Percentiles rank a stretch among this genome's conserved stretches.
phyloP scores from a whole-genome alignment of 371 early-diverging fungal species.

The Lichtheimia hyalospora region DNA sequence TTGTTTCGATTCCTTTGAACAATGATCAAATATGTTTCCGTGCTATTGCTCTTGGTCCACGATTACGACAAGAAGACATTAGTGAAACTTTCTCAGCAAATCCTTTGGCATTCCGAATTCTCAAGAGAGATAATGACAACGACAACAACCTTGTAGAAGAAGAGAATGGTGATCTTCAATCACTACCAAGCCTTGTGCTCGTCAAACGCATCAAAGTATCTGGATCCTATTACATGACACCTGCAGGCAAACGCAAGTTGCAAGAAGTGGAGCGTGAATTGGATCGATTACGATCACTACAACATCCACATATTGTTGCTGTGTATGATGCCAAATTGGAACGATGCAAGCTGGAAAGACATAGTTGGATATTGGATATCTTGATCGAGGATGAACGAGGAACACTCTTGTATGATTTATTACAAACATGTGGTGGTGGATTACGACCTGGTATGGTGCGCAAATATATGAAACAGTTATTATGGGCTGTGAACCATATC shows the following conservation, averaged over 20 bases:
- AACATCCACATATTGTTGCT: conserved; percentile 54
- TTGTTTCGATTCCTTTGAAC: conserved; percentile 46
- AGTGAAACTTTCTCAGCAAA: conserved; percentile 43
- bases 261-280: conserved; percentile 65
- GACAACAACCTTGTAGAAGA: conserved; percentile 18
- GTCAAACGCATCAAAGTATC: conserved; percentile 37
- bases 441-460: conserved; percentile 47
- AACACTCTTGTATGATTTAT: conserved; percentile 42
- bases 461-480: conserved; percentile 59
- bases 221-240: conserved; percentile 46
- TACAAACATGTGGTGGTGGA: conserved; percentile 52
- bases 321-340: conserved; percentile 60
- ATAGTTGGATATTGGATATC: conserved; percentile 55
- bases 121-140: conserved; percentile 7
- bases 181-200: conserved; percentile 35
- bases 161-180: conserved; percentile 11
- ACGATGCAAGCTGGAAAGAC: conserved; percentile 24
- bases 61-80: conserved; percentile 35
- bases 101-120: conserved; percentile 34
- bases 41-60: conserved; percentile 41
- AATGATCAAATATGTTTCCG: conserved; percentile 40
- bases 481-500: conserved; percentile 57
- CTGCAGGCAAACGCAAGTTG: conserved; percentile 57
- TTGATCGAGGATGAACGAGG: conserved; percentile 56
- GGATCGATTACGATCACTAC: conserved; percentile 53